phyloP scores from a whole-genome alignment of 73 alveolate species.

The Paramecium octaurelia region DNA sequence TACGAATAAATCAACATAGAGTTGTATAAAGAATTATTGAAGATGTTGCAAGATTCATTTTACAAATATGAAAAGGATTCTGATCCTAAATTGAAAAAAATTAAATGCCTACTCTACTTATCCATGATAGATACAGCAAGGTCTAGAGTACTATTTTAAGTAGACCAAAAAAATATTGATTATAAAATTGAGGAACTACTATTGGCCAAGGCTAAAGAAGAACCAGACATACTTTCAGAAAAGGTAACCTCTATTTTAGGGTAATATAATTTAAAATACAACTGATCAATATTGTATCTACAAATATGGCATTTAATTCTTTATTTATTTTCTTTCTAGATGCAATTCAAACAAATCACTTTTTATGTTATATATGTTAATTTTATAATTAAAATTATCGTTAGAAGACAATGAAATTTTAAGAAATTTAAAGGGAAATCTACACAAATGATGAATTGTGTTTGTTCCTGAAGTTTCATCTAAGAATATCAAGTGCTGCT shows the following conservation, averaged over 20 bases:
- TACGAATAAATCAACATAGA: neutral
- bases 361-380: neutral
- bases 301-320: neutral
- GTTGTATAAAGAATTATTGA: neutral
- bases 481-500: neutral
- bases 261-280: neutral
- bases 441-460: constrained; percentile 1
- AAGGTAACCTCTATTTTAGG: neutral
- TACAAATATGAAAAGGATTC: neutral
- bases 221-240: neutral
- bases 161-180: neutral
- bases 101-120: neutral
- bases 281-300: neutral
- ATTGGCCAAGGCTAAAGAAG: neutral
- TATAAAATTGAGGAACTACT: neutral
- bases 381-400: neutral
- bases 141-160: neutral
- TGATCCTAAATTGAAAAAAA: neutral
- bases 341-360: neutral
- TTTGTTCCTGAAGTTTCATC: neutral
- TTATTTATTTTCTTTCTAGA: too few species aligned
- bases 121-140: neutral
- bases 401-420: neutral
- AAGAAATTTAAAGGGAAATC: neutral
- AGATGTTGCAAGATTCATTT: neutral